Base-by-base conservation (phyloP, 257 asterid species). In the Rehmannia glutinosa region DNA sequence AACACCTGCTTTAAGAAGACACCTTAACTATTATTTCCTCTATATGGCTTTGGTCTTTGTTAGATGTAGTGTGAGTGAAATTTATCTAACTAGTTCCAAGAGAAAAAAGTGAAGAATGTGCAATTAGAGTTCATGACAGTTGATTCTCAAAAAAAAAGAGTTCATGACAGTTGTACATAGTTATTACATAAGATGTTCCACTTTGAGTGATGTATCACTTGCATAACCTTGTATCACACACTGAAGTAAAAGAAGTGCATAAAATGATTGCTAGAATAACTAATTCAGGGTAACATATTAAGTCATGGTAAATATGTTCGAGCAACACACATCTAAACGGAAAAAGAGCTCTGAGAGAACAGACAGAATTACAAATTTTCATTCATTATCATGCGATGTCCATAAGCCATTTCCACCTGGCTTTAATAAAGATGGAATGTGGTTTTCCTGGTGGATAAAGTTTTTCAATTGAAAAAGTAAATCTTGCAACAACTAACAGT, bases 401-500 rank as follows among this genome's bases (percentile, higher is more conserved):
- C 11, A 39, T 7, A 65, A 19, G n/a, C 46, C 23, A 17, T 35
- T 66, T 41, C 32, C 33, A 30, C 49, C 64, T 66, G 69, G 56
- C 15, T 54, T 21, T 61, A 27, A 23, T 53, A 64, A 27, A 21
- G 12, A 51, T 60, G 33, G 19, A 45, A 21, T 16, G n/a, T 49
- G 62, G 46, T 58, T 53, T 36, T 59, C 53, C 33, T 56, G 39
- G 39, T 25, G 19, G 53, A 12, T 56, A 9, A 7, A 42, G 8
- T 45, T 67, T 21, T 38, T 53, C 52, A 21, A 17, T 68, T 55
- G 75, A 39, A 43, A 52, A 17, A 20, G 49, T 39, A 51, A 15
- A 41, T 35, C 41, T 47, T 28, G 11, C 52, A 1, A 19, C 8
- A 38, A 41, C 66, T 86, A 61, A 75, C 53, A 73, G 43, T 75